Conservation (phyloP, 352 stramenopile species). For the Phytophthora meadii region DNA sequence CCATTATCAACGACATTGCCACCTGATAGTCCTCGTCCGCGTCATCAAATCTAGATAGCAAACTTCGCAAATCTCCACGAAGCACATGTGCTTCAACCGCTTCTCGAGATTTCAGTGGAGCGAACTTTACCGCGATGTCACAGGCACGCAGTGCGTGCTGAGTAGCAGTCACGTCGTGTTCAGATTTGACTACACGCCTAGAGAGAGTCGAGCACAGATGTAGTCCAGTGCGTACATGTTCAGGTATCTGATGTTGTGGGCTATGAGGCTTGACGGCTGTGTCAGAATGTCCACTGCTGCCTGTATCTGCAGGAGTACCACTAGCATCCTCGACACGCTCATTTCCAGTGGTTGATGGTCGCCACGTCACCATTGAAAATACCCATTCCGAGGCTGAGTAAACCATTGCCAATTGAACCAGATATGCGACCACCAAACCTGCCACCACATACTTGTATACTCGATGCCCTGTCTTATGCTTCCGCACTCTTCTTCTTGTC, state of each 20-base stretch:
- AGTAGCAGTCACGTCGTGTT: constrained; percentile 44
- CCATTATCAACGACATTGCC: constrained; percentile 18
- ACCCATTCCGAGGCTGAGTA: constrained; percentile 38
- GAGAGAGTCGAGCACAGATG: constrained; percentile 51
- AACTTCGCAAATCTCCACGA: constrained; percentile 60
- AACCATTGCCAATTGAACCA: constrained; percentile 37
- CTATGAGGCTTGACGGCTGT: not conserved
- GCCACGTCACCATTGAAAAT: constrained; percentile 41
- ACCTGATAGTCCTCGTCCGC: constrained; percentile 58
- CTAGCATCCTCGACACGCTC: not conserved
- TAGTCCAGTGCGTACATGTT: constrained; percentile 41
- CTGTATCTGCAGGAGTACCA: not conserved
- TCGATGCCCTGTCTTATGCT: constrained; percentile 27
- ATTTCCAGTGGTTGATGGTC: constrained; percentile 9
- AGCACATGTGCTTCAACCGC: constrained; percentile 52
- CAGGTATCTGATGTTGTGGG: constrained; percentile 12
- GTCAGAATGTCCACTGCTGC: constrained; percentile 1
- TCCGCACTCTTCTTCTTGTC: constrained; percentile 26
- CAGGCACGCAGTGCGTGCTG: constrained; percentile 50
- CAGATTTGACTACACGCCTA: constrained; percentile 47
- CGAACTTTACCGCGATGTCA: constrained; percentile 51
- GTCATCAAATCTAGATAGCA: constrained; percentile 46
- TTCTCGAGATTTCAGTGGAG: constrained; percentile 28
- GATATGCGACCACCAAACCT: constrained; percentile 37
- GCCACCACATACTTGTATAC: constrained; percentile 43